A percentile compares a stretch with the other conserved stretches of the same genome.
phyloP scores from a whole-genome alignment of 2,329 filamentous ascomycete species.

The Alternaria sp. region DNA sequence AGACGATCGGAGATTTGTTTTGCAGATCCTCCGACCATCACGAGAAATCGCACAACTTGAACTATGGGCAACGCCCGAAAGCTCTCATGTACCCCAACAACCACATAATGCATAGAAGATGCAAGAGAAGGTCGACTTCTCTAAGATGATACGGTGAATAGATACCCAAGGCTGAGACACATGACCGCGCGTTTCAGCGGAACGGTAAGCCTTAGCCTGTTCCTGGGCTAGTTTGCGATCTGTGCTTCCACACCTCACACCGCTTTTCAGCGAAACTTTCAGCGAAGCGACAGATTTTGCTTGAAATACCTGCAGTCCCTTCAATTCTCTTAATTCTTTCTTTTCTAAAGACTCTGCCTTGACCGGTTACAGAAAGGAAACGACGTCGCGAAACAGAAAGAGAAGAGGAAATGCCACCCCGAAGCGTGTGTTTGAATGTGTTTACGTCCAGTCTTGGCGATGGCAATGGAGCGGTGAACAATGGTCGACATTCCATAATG shows the following conservation, averaged over 20 bases:
- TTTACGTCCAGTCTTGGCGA: conserved; percentile 46
- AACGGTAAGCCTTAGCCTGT: conserved; percentile 41
- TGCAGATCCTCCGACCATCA: conserved; percentile 8
- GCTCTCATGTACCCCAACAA: conserved; percentile 10
- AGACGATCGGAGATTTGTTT: conserved; percentile 18
- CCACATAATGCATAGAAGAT: conserved; percentile 1
- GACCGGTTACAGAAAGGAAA: conserved; percentile 19
- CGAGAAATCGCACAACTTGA: conserved; percentile 4
- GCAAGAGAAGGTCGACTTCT: conserved; percentile 4
- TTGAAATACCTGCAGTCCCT: conserved; percentile 36
- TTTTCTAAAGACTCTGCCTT: conserved; percentile 18
- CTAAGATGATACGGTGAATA: conserved; percentile 9
- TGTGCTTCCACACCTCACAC: conserved; percentile 50
- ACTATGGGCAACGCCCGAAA: not conserved
- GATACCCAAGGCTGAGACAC: conserved; percentile 37
- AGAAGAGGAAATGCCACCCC: conserved; percentile 43
- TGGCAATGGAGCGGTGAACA: conserved; percentile 39
- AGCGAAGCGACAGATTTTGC: conserved; percentile 32
- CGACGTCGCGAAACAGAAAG: conserved; percentile 15
- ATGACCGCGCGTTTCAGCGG: conserved; percentile 42
- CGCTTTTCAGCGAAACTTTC: conserved; percentile 47
- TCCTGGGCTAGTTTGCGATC: conserved; percentile 41
- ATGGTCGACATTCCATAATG: conserved; percentile 29
- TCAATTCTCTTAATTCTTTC: conserved; percentile 13
- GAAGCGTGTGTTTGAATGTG: conserved; percentile 50